Base-by-base conservation (phyloP, 2,329 filamentous ascomycete species). In the Rhexocercosporidium sp. region DNA sequence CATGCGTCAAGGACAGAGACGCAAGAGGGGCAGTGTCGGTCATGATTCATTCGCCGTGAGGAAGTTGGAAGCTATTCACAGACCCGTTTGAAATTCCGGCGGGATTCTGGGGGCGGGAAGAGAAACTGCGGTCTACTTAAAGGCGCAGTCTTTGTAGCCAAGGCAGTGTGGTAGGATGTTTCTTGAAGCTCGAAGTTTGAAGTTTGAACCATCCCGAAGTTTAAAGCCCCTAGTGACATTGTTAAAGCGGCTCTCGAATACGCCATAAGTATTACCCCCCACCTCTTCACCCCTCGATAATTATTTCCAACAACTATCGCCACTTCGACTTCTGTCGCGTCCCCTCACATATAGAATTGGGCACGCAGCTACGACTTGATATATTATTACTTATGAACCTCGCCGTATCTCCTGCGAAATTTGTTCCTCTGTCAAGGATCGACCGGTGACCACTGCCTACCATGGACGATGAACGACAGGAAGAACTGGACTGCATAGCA, bases 1-100 rank as follows among this genome's bases (percentile, higher is more conserved):
- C 94, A 82, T 98, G 95, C 12, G 96, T 98, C 73, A 99, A 82
- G 61, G 95, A 97, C 69, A 99, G 86, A 27, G 95, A 98, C 61
- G 94, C 93, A 66, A 98, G 84, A 47, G 92, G 89, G 46, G 77
- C 76, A 27, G 78, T 71, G 70, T 85, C 81, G 74, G 73, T 70
- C 76, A 78, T 78, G 66, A 46, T 71, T 66, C 61, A 54, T 62
- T 14, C 39, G 37, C 61, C 31, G 61, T 12, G 7, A 16, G 46
- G 20, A 25, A 34, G 27, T 47, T n/a, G n/a, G 14, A 20, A 47
- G 22, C 7, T 37, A 20, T 65, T 61, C 29, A 20, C 25, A 39
- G 16, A 37, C n/a, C 27, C 9, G 46, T 37, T 41, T 12, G 46
- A 39, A 49, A n/a, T 5, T 18, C 9, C 16, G 41, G 20, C 27